These are phyloP conservation scores for Teunomyces tritomae DNA, from an alignment of 805 yeast species.

Conservation along the genomic window DNA sequence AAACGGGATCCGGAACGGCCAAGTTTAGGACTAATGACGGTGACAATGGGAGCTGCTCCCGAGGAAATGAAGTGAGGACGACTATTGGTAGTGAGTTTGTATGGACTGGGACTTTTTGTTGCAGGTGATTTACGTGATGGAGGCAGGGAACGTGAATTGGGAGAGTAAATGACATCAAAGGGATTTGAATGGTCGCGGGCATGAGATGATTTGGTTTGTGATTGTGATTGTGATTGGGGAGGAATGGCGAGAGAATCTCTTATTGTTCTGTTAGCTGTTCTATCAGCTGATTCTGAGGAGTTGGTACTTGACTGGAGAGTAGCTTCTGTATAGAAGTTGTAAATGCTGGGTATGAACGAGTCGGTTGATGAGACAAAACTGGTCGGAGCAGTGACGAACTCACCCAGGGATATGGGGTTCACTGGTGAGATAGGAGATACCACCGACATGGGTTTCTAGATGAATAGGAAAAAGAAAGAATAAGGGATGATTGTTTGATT, in stretches of 20 bases:
- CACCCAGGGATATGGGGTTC: conserved; percentile 11
- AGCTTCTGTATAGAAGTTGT: conserved; percentile 3
- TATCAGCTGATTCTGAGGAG: background rate
- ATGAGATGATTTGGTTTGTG: background rate
- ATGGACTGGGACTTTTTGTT: no score
- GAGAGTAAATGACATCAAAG: conserved; percentile 25
- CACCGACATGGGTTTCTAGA: conserved; percentile 1
- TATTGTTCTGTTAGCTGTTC: background rate
- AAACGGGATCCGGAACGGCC: background rate
- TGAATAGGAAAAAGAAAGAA: no score
- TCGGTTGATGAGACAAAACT: conserved; percentile 3
- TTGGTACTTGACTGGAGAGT: background rate
- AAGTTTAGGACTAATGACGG: conserved; percentile 13
- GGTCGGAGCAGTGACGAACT: conserved; percentile 12
- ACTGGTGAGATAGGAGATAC: background rate
- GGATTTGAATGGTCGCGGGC: conserved; percentile 20
- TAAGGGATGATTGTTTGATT: no score
- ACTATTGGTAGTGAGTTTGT: background rate
- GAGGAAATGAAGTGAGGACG: background rate
- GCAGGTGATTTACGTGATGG: background rate
- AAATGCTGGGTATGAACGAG: conserved; percentile 6
- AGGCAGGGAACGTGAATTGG: background rate
- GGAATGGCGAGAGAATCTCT: background rate
- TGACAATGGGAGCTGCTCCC: conserved; percentile 21
- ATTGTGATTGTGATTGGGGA: background rate